Base-by-base conservation (phyloP, 176 grass and related monocot species). In the Musa acuminata region DNA sequence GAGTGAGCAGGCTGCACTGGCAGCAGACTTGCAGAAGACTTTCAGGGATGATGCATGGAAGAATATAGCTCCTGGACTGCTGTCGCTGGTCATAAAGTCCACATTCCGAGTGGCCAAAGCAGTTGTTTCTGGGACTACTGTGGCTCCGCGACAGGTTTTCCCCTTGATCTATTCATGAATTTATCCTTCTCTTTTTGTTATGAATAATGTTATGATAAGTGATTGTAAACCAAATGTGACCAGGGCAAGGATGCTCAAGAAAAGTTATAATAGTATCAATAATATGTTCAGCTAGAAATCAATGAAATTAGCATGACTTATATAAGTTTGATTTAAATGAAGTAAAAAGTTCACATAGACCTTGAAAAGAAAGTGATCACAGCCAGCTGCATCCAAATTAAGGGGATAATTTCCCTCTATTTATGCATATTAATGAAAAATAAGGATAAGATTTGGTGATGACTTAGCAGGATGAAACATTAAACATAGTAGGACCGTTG, bases 51-150 rank as follows among this genome's bases (percentile, higher is more conserved):
- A 98, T 74, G 91, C 86, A 77, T 98, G 86, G 88, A 84, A 79
- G 81, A 98, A 98, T 69, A 91, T 93, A 52, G 82, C 93, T 1
- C 90, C 90, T 23, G 94, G 94, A 25, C 84, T 98, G 64, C 90
- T 90, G 0, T 78, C 82, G 27, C 86, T 98, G 11, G 63, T 98
- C 51, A 93, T 84, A 21, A 82, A 78, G 49, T 91, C 90, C 80
- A 89, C 90, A 0, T 80, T 88, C n/a, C 87, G 74, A 77, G 78
- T 98, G 0, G 82, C 94, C 74, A 83, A 84, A 84, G 87, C 87
- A 1, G 88, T 98, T 76, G 72, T 87, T 25, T 65, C 69, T 16
- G 94, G 90, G 51, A 84, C 83, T 77, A 87, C 84, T 8, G 54
- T 98, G 21, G 94, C 85, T 52, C 77, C 94, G 67, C 82, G 79